A percentile compares a stretch with the other conserved stretches of the same genome.
Evolutionary conservation across 139 green algal genomes (phyloP).

Genomic region (Nannochloris sp.): DNA sequence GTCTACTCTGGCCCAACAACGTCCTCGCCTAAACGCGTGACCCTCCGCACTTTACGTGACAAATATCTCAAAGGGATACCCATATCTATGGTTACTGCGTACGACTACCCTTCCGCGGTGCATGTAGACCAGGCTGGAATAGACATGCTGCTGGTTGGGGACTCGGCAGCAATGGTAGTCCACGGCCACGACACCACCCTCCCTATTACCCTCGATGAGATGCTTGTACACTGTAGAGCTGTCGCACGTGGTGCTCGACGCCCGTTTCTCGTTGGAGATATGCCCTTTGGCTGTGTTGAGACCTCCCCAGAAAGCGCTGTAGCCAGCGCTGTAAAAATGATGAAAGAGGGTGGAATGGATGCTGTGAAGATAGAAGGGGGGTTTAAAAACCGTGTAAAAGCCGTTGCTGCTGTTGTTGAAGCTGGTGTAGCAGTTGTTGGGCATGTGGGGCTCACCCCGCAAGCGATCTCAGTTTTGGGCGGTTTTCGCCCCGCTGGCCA

Average conservation of each 20-base stretch:
- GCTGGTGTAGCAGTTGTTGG: constrained; percentile 97
- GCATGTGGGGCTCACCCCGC: constrained; percentile 92
- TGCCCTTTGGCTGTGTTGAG: constrained; percentile 93
- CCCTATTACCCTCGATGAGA: constrained; percentile 93
- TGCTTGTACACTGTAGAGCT: constrained; percentile 89
- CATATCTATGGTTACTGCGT: constrained; percentile 94
- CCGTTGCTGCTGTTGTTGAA: constrained; percentile 72
- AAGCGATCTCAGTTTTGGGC: constrained; percentile 60
- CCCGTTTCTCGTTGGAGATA: constrained; percentile 63
- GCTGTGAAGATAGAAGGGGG: constrained; percentile 96
- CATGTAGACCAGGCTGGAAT: constrained; percentile 87
- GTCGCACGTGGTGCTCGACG: constrained; percentile 69
- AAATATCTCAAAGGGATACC: constrained; percentile 75
- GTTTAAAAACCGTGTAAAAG: constrained; percentile 45
- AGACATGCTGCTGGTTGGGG: constrained; percentile 93
- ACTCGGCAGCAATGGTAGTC: constrained; percentile 95
- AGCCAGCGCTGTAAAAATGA: constrained; percentile 64
- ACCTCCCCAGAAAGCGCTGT: constrained; percentile 57
- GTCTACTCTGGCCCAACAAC: constrained; percentile 14
- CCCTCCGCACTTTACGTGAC: constrained; percentile 62
- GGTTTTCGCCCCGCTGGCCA: constrained; percentile 91
- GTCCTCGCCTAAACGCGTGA: constrained; percentile 54
- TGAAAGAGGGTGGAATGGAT: constrained; percentile 97
- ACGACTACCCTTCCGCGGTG: constrained; percentile 98
- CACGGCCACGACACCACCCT: constrained; percentile 99